phyloP scores from a whole-genome alignment of 2,329 filamentous ascomycete genomes.

The Coniella vitis region DNA sequence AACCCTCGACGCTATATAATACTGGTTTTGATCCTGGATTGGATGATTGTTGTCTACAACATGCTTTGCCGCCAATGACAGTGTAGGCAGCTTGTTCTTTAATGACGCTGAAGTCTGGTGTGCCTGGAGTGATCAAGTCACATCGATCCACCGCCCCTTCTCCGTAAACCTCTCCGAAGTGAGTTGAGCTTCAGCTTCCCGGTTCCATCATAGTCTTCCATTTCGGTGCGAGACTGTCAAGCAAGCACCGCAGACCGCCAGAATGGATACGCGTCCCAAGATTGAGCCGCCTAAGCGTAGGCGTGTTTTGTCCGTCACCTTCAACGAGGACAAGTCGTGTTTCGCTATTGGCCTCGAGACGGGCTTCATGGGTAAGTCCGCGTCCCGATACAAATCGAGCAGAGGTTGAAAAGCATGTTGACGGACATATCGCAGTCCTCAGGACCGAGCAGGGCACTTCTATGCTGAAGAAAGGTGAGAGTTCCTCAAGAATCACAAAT shows the following conservation, averaged over 20 bases:
- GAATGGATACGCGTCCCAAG: slow-evolving; percentile 83
- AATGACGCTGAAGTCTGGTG: no score
- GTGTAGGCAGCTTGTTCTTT: not conserved
- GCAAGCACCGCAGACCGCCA: slow-evolving; percentile 17
- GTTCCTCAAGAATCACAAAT: not conserved
- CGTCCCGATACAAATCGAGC: no score
- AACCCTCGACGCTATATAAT: not conserved
- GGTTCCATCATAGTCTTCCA: not conserved
- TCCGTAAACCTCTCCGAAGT: not conserved
- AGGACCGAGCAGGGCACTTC: slow-evolving; percentile 65
- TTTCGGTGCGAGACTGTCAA: not conserved
- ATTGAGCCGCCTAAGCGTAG: slow-evolving; percentile 72
- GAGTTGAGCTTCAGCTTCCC: not conserved
- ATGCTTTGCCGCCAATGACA: no score
- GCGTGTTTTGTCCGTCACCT: slow-evolving; percentile 73
- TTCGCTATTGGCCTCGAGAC: slow-evolving; percentile 83
- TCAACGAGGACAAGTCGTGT: slow-evolving; percentile 78
- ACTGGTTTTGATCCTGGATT: no score
- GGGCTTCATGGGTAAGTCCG: slow-evolving; percentile 69
- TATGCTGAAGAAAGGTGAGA: slow-evolving; percentile 38
- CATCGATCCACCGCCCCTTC: not conserved
- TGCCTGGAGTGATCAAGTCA: not conserved
- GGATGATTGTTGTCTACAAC: no score
- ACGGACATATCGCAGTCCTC: slow-evolving; percentile 51
- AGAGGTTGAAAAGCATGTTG: not conserved